Evolutionary conservation across 139 green algal species (phyloP), one percentile per base, ranked within the genome.

Genomic region (Micractinium conductrix): DNA sequence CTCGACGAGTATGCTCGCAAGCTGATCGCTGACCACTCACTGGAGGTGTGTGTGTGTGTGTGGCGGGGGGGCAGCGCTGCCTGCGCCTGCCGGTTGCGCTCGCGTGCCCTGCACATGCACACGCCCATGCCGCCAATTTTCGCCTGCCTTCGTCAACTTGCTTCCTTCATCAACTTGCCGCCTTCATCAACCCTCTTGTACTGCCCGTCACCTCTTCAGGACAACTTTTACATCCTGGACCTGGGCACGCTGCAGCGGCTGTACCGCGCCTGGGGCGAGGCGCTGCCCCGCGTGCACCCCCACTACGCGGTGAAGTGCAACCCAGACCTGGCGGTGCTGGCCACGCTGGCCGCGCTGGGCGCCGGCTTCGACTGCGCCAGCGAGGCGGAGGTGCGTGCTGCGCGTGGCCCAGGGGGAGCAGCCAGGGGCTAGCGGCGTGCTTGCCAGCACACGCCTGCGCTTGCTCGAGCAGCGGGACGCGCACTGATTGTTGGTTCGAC

Each of bases 351-450:
- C 12, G 90, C 95, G 2, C 87, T 98, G 50, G 97, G 97, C 53
- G 88, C 93, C 26, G 95, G 96, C 63, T 99, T 99, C 84, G 97
- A 99, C 92, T 99, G 96, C 78, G 97, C 97, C 7, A 95, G 86
- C 28, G 91, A 94, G 45, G 92, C 93, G 1, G 97, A 99, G 91
- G 80, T 98, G n/a, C 90, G 96, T 40, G 82, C 89, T n/a, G n/a
- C n/a, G n/a, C n/a, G n/a, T n/a, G n/a, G n/a, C n/a, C n/a, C n/a
- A n/a, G n/a, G n/a, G n/a, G n/a, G n/a, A n/a, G n/a, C n/a, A n/a
- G n/a, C n/a, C n/a, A n/a, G n/a, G n/a, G n/a, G n/a, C n/a, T n/a
- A n/a, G n/a, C n/a, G n/a, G n/a, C n/a, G n/a, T n/a, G n/a, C n/a
- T n/a, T n/a, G n/a, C n/a, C n/a, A n/a, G n/a, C n/a, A n/a, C n/a